Evolutionary conservation across 208 protist genomes (phyloP).

Genomic region (Endotrypanum monterogeii): DNA sequence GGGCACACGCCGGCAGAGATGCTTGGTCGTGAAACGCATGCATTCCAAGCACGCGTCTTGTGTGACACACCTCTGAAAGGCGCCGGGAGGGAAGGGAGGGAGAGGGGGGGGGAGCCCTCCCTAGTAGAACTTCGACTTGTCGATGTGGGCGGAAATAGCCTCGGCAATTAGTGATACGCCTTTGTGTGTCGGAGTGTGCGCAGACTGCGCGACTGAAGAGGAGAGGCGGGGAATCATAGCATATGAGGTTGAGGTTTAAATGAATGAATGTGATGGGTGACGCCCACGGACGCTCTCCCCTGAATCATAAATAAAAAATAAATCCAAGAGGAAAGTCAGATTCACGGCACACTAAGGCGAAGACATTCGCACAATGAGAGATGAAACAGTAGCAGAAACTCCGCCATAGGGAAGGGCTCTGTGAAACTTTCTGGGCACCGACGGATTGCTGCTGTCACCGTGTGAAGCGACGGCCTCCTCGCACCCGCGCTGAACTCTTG

Average conservation of each 20-base stretch:
- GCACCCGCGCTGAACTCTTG: not conserved
- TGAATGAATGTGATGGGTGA: not conserved
- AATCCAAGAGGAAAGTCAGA: not conserved
- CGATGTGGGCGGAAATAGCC: not conserved
- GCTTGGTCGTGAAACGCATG: not conserved
- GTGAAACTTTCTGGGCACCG: not conserved
- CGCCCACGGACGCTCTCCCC: not conserved
- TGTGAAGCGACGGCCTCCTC: not conserved
- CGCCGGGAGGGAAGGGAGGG: not conserved
- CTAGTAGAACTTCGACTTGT: not conserved
- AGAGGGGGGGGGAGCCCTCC: too few relatives aligned
- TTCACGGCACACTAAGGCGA: not conserved
- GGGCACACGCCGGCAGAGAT: not conserved
- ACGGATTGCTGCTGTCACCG: not conserved
- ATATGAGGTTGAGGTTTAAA: not conserved
- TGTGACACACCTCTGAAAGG: not conserved
- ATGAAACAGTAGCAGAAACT: not conserved
- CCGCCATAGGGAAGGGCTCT: not conserved
- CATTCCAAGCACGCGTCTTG: not conserved
- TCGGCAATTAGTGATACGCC: not conserved
- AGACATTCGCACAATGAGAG: not conserved
- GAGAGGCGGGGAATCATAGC: not conserved
- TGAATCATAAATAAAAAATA: constrained; percentile 4
- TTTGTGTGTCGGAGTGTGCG: not conserved
- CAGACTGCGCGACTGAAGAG: not conserved